phyloP scores from a whole-genome alignment of 2,329 filamentous ascomycete genomes.

The Lecanicillium sp. region DNA sequence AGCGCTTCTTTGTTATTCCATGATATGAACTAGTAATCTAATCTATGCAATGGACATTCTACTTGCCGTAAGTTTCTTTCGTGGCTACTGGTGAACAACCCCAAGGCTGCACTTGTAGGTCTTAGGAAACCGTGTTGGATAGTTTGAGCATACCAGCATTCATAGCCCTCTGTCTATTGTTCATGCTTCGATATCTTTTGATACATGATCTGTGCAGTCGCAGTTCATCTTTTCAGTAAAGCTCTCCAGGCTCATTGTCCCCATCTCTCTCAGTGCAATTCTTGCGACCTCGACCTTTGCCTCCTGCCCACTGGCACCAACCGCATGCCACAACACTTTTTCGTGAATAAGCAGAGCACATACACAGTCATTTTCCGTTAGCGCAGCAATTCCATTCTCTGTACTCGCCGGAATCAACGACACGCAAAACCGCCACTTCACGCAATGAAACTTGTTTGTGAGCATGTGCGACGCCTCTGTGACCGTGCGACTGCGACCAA shows the following conservation, averaged over 20 bases:
- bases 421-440: slow-evolving; percentile 44
- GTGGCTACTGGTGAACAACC: too few relatives aligned
- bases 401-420: slow-evolving; percentile 30
- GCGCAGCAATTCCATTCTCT: slow-evolving; percentile 30
- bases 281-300: slow-evolving; percentile 63
- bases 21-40: too few relatives aligned
- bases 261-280: slow-evolving; percentile 41
- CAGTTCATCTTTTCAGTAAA: slow-evolving; percentile 57
- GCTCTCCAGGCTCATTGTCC: slow-evolving; percentile 37
- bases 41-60: too few relatives aligned
- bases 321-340: slow-evolving; percentile 52
- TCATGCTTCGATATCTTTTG: background rate
- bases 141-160: too few relatives aligned
- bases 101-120: too few relatives aligned
- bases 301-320: slow-evolving; percentile 58
- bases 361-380: slow-evolving; percentile 46
- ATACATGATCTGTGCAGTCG: slow-evolving; percentile 37
- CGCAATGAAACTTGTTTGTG: slow-evolving; percentile 57
- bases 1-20: too few relatives aligned
- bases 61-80: too few relatives aligned
- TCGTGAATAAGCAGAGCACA: slow-evolving; percentile 73
- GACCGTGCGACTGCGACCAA: slow-evolving; percentile 77
- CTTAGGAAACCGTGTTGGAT: too few relatives aligned
- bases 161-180: too few relatives aligned
- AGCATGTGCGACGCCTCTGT: slow-evolving; percentile 62